phyloP scores from a whole-genome alignment of 108 stramenopile genomes.

The Cyclotella baltica region DNA sequence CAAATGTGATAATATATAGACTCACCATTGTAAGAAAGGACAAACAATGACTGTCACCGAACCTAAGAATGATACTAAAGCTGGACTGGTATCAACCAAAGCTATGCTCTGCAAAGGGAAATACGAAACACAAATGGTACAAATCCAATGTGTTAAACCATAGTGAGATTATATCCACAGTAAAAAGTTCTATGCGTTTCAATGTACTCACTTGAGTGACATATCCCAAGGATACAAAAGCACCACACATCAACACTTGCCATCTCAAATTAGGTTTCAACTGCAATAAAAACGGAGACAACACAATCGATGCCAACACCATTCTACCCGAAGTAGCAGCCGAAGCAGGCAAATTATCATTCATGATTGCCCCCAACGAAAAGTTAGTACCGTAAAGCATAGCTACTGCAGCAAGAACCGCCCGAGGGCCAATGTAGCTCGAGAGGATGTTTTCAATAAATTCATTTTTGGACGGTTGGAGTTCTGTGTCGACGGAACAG shows the following conservation, averaged over 20 bases:
- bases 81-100: slow-evolving; percentile 39
- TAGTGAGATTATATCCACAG: neutral
- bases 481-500: neutral
- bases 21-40: slow-evolving; percentile 31
- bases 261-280: slow-evolving; percentile 30
- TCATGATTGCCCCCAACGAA: slow-evolving; percentile 54
- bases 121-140: neutral
- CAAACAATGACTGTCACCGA: slow-evolving; percentile 48
- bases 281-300: slow-evolving; percentile 43
- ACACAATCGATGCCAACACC: slow-evolving; percentile 39
- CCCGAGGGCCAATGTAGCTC: slow-evolving; percentile 38
- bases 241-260: slow-evolving; percentile 34
- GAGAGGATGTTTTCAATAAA: slow-evolving; percentile 38
- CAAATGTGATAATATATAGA: neutral
- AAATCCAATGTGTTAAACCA: neutral
- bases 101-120: slow-evolving; percentile 26
- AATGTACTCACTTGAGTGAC: slow-evolving; percentile 17
- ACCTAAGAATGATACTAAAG: slow-evolving; percentile 54
- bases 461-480: neutral
- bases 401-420: slow-evolving; percentile 38
- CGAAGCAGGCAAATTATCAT: slow-evolving; percentile 49
- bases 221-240: slow-evolving; percentile 52
- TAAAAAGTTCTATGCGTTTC: neutral
- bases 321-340: slow-evolving; percentile 52
- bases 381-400: slow-evolving; percentile 61